phyloP scores from a whole-genome alignment of 768 basidiomycete genomes.

The Trametes cubensis region DNA sequence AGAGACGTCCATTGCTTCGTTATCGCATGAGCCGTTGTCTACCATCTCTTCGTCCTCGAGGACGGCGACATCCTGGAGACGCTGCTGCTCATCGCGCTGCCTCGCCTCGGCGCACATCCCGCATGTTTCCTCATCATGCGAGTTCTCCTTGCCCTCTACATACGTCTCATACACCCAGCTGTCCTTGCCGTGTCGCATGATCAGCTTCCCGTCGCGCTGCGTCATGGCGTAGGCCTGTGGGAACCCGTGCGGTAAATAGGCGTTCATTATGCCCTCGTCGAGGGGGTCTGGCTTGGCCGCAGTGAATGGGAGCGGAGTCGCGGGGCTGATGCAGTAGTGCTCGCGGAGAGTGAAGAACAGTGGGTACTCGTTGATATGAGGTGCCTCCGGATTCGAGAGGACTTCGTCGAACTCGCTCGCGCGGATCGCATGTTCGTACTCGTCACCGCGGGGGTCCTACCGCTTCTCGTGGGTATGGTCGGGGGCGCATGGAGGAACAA shows the following conservation, averaged over 20 bases:
- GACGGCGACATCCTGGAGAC: not conserved
- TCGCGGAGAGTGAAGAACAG: constrained; percentile 63
- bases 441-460: constrained; percentile 25
- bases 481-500: not conserved
- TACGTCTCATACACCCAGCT: constrained; percentile 45
- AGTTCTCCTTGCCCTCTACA: constrained; percentile 38
- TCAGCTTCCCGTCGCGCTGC: constrained; percentile 3
- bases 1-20: no score
- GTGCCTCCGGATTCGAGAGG: constrained; percentile 21
- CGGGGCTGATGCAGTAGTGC: constrained; percentile 50
- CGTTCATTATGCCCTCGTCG: constrained; percentile 45
- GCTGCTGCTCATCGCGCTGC: constrained; percentile 9
- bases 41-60: not conserved
- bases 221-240: not conserved
- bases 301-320: constrained; percentile 30
- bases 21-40: not conserved
- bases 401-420: constrained; percentile 27
- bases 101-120: constrained; percentile 18
- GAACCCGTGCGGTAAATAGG: constrained; percentile 39
- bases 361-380: constrained; percentile 45
- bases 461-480: not conserved
- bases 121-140: constrained; percentile 49
- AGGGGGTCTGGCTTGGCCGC: constrained; percentile 21
- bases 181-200: not conserved
- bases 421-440: constrained; percentile 33